These are phyloP conservation scores for Monosporozyma servazzii DNA, from an alignment of 805 yeast species.

Conservation along the genomic window DNA sequence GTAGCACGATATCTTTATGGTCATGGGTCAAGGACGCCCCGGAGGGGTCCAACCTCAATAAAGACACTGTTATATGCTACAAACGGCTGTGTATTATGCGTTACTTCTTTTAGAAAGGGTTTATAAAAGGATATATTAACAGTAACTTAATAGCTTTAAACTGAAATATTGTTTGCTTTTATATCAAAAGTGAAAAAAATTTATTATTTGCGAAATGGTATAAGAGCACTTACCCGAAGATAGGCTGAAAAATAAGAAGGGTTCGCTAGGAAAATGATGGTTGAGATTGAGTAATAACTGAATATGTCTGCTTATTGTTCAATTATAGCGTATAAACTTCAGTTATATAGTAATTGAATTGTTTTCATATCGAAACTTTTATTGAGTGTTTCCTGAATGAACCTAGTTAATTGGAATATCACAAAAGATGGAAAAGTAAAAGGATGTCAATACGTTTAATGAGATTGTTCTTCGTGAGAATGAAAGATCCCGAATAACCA, in stretches of 20 bases:
- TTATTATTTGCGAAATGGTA: background rate
- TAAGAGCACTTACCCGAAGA: background rate
- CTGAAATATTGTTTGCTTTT: background rate
- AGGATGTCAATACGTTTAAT: background rate
- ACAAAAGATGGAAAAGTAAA: background rate
- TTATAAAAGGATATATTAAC: background rate
- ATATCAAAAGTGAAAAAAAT: background rate
- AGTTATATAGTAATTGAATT: background rate
- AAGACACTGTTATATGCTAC: constrained; percentile 49
- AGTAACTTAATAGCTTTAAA: background rate
- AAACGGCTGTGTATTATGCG: constrained; percentile 61
- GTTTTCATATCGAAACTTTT: background rate
- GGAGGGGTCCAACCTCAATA: constrained; percentile 60
- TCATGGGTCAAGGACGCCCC: constrained; percentile 64
- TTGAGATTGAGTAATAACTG: background rate
- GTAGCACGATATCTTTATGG: constrained; percentile 44
- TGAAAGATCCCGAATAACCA: background rate
- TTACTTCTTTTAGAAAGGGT: constrained; percentile 27
- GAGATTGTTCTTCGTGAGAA: background rate
- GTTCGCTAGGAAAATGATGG: background rate
- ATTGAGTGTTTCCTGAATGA: background rate
- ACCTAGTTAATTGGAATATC: background rate
- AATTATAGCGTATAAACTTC: background rate
- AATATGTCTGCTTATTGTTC: background rate
- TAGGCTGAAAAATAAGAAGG: background rate